phyloP scores from a whole-genome alignment of 345 rosid genomes.

The Syzygium aqueum region DNA sequence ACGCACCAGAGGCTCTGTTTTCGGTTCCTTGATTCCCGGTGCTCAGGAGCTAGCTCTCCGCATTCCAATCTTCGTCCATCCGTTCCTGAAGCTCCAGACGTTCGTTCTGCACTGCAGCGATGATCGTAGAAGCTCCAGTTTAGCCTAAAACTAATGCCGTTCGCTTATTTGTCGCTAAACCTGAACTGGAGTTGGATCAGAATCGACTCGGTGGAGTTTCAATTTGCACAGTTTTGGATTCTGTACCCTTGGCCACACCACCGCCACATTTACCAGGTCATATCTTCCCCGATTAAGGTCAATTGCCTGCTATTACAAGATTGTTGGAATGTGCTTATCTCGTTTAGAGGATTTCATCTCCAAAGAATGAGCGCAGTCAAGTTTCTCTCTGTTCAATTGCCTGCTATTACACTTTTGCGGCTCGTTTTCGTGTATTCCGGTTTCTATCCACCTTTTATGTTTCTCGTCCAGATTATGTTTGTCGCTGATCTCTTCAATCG shows the following conservation, averaged over 20 bases:
- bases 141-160: no score
- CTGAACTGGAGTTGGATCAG: no score
- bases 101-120: no score
- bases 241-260: neutral
- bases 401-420: neutral
- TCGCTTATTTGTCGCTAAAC: neutral
- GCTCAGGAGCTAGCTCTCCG: no score
- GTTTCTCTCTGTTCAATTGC: neutral
- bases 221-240: neutral
- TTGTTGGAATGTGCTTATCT: conserved; percentile 19
- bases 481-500: neutral
- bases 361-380: neutral
- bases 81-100: no score
- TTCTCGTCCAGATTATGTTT: neutral
- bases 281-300: neutral
- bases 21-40: neutral
- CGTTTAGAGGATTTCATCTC: conserved; percentile 16
- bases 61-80: no score
- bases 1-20: neutral
- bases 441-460: neutral
- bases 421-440: neutral
- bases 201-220: no score
- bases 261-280: neutral
- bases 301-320: no score
- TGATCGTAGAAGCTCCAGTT: no score